Conservation (phyloP, 495 filamentous ascomycete genomes). For the Recurvomyces mirabilis region DNA sequence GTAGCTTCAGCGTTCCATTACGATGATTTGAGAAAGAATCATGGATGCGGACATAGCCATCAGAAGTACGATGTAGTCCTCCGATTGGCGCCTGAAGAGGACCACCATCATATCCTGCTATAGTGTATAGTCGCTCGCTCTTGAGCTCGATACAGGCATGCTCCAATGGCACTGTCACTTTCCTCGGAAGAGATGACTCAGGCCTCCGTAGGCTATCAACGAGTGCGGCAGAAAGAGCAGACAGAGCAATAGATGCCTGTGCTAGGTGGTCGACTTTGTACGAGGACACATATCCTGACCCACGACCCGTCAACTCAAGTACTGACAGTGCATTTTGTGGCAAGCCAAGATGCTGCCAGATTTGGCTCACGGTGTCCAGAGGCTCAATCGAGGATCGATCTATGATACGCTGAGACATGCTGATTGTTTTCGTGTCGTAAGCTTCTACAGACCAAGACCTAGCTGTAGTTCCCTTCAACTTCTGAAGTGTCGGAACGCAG, state of each 20-base stretch:
- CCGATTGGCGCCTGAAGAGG: constrained; percentile 33
- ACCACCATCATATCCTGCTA: constrained; percentile 24
- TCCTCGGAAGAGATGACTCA: constrained; percentile 16
- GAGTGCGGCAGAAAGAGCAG: constrained; percentile 32
- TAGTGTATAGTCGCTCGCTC: constrained; percentile 33
- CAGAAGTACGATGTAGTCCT: constrained; percentile 33
- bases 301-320: constrained; percentile 14
- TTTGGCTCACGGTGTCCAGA: constrained; percentile 15
- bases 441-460: too few species aligned
- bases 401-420: too few species aligned
- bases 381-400: background rate
- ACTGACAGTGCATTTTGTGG: constrained; percentile 16
- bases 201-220: constrained; percentile 25
- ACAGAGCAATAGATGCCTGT: constrained; percentile 36
- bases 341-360: constrained; percentile 21
- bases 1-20: constrained; percentile 27
- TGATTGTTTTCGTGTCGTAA: too few species aligned
- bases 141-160: constrained; percentile 38
- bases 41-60: constrained; percentile 39
- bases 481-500: too few species aligned
- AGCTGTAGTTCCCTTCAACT: too few species aligned
- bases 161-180: constrained; percentile 28
- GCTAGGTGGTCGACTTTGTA: constrained; percentile 37
- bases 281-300: constrained; percentile 31
- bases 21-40: constrained; percentile 36